Evolutionary conservation across 164 flowering plant species (phyloP).

Genomic region (Aristolochia contorta): DNA sequence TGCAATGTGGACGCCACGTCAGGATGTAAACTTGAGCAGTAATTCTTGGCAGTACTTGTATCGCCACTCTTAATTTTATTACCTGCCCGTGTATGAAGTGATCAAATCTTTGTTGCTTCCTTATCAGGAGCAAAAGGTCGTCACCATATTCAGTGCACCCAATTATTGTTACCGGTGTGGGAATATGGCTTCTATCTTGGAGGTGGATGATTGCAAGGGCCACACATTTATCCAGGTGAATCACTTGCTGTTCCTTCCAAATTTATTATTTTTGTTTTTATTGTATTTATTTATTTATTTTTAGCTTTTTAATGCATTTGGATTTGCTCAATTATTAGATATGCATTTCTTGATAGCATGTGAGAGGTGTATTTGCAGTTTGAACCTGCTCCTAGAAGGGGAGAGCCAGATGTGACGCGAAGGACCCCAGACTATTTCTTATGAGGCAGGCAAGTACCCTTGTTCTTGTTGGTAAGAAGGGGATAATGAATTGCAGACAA

Average conservation of each 20-base stretch:
- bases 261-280: too few relatives aligned
- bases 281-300: background rate
- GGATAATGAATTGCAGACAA: constrained; percentile 9
- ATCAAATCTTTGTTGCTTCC: background rate
- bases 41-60: too few relatives aligned
- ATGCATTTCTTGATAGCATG: background rate
- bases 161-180: constrained; percentile 98
- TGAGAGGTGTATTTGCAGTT: constrained; percentile 38
- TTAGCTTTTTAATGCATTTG: too few relatives aligned
- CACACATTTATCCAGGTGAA: constrained; percentile 91
- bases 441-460: constrained; percentile 26
- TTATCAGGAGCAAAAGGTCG: constrained; percentile 94
- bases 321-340: background rate
- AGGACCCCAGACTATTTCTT: constrained; percentile 97
- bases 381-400: constrained; percentile 98
- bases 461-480: constrained; percentile 16
- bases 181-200: constrained; percentile 95
- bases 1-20: too few relatives aligned
- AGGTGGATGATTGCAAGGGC: constrained; percentile 92
- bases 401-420: constrained; percentile 96
- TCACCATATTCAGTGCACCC: constrained; percentile 96
- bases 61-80: too few relatives aligned
- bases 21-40: too few relatives aligned
- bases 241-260: background rate
- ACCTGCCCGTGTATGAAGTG: background rate